phyloP scores from a whole-genome alignment of 1,284 basidiomycete species.

The Cryptococcus sp. region DNA sequence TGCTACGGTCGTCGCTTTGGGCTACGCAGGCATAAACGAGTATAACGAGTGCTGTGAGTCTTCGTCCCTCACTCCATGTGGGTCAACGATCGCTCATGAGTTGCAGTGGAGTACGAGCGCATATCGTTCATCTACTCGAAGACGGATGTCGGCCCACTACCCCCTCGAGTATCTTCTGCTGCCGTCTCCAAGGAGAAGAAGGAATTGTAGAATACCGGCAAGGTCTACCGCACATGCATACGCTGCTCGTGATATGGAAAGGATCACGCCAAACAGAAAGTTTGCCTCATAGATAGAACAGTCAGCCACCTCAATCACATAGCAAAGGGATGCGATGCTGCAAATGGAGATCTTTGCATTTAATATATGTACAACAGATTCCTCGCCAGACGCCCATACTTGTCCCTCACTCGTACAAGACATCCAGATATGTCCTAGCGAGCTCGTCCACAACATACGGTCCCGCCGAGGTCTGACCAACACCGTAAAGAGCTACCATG shows the following conservation, averaged over 20 bases:
- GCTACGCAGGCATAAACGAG: conserved; percentile 31
- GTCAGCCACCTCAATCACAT: not conserved
- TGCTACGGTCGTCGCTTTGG: conserved; percentile 21
- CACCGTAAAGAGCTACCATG: conserved; percentile 81
- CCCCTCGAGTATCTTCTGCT: conserved; percentile 6
- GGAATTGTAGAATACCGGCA: conserved; percentile 1
- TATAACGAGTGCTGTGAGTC: conserved; percentile 32
- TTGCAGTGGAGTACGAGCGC: conserved; percentile 30
- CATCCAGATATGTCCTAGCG: conserved; percentile 72
- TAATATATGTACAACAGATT: too few species aligned
- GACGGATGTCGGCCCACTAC: conserved; percentile 29
- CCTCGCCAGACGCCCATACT: not conserved
- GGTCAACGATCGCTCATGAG: too few species aligned
- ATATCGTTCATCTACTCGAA: conserved; percentile 24
- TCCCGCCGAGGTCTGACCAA: conserved; percentile 81
- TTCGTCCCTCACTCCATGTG: too few species aligned
- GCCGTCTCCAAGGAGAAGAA: conserved; percentile 7
- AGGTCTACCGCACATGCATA: too few species aligned
- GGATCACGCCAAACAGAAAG: too few species aligned
- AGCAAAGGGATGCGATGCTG: too few species aligned
- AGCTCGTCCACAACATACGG: conserved; percentile 82
- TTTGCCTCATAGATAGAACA: not conserved
- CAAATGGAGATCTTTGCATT: too few species aligned
- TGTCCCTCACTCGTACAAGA: conserved; percentile 64
- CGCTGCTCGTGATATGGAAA: too few species aligned